These are phyloP conservation scores for Lotmaria passim DNA, from an alignment of 208 protist genomes.

Conservation along the genomic window DNA sequence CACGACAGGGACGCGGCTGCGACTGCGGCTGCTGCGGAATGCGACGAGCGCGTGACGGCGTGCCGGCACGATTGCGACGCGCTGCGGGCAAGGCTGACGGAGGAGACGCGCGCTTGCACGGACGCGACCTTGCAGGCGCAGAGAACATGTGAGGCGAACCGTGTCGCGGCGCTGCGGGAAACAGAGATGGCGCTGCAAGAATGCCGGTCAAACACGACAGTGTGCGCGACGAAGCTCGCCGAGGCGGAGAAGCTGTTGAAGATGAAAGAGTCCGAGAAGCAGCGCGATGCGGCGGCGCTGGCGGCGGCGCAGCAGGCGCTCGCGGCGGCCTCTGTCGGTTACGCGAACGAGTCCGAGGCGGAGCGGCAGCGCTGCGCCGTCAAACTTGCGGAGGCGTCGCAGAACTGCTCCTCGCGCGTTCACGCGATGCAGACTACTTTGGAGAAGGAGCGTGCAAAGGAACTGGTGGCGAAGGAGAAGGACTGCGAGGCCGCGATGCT, in stretches of 20 bases:
- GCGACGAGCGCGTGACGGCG: conserved; percentile 2
- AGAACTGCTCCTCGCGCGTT: conserved; percentile 2
- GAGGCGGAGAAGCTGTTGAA: conserved; percentile 7
- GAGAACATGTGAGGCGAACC: neutral
- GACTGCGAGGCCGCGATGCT: conserved; percentile 7
- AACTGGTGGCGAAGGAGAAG: conserved; percentile 7
- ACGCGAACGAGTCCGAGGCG: conserved; percentile 11
- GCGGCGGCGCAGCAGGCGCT: neutral
- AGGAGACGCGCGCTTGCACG: neutral
- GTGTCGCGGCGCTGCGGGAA: neutral
- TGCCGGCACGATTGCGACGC: conserved; percentile 13
- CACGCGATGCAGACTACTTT: neutral
- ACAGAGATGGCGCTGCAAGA: conserved; percentile 4
- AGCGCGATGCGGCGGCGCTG: conserved; percentile 1
- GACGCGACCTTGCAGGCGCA: neutral
- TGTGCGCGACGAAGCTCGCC: neutral
- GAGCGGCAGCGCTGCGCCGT: conserved; percentile 19
- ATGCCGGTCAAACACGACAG: neutral
- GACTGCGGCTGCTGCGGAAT: conserved; percentile 6
- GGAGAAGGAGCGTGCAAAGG: conserved; percentile 5
- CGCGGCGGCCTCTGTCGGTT: conserved; percentile 2
- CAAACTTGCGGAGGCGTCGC: neutral
- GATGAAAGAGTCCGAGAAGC: neutral
- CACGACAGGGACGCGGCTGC: neutral
- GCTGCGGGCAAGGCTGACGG: neutral